phyloP scores from a whole-genome alignment of 2,329 filamentous ascomycete genomes.

The Xenosphaeropsis pyriputrescens region DNA sequence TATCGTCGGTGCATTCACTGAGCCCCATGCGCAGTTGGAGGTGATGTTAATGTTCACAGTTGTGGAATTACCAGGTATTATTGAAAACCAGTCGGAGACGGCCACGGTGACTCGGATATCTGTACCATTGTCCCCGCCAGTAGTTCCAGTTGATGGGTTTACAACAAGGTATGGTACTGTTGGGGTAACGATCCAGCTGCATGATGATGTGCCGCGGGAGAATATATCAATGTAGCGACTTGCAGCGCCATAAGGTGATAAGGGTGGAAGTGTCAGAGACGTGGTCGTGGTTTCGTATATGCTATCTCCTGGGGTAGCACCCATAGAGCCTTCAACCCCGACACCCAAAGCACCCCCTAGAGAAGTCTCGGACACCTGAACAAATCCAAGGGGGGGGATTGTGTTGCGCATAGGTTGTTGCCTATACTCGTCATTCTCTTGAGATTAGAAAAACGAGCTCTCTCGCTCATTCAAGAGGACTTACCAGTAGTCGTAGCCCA shows the following conservation, averaged over 20 bases:
- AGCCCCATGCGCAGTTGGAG: slow-evolving; percentile 28
- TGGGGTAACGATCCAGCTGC: slow-evolving; percentile 35
- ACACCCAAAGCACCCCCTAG: slow-evolving; percentile 50
- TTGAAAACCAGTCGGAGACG: slow-evolving; percentile 31
- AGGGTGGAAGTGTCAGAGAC: slow-evolving; percentile 34
- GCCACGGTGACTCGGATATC: slow-evolving; percentile 38
- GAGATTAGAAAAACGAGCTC: too few relatives aligned
- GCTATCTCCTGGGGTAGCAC: slow-evolving; percentile 53
- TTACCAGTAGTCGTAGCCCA: slow-evolving; percentile 27
- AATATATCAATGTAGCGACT: slow-evolving; percentile 50
- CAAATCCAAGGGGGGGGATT: slow-evolving; percentile 43
- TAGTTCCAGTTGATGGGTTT: slow-evolving; percentile 30
- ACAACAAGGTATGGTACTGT: slow-evolving; percentile 34
- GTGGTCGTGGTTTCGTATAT: slow-evolving; percentile 41
- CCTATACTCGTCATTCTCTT: slow-evolving; percentile 24
- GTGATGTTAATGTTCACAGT: slow-evolving; percentile 37
- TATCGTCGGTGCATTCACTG: slow-evolving; percentile 18
- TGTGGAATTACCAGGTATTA: slow-evolving; percentile 23
- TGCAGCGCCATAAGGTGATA: slow-evolving; percentile 41
- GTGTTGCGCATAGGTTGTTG: slow-evolving; percentile 62
- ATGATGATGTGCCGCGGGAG: slow-evolving; percentile 34
- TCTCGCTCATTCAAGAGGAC: slow-evolving; percentile 13
- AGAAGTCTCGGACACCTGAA: slow-evolving; percentile 39
- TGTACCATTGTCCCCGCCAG: slow-evolving; percentile 28
- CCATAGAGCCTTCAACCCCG: slow-evolving; percentile 49